Percentiles rank a stretch among this genome's conserved stretches.
These are phyloP conservation scores for Fusarium avenaceum DNA, from an alignment of 2,329 filamentous ascomycete genomes.

Conservation along the genomic window DNA sequence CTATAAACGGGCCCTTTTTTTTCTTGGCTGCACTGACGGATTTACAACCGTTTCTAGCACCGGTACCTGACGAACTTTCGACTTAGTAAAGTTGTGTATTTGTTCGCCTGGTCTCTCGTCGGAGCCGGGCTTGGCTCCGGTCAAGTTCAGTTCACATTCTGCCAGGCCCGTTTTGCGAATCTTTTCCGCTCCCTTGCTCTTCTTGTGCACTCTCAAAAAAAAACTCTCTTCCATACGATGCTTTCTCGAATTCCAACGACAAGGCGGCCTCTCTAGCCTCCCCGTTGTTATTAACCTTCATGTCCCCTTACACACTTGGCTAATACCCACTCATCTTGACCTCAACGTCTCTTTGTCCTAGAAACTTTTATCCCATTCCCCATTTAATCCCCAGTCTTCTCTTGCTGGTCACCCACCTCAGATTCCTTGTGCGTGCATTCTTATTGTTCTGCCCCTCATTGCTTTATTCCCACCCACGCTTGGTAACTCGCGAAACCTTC, in stretches of 20 bases:
- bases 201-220: slow-evolving; percentile 45
- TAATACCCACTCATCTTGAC: slow-evolving; percentile 31
- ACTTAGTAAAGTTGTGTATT: slow-evolving; percentile 45
- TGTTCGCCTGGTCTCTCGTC: slow-evolving; percentile 48
- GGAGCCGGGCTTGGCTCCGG: slow-evolving; percentile 51
- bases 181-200: slow-evolving; percentile 48
- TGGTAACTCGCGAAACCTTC: slow-evolving; percentile 31
- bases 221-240: slow-evolving; percentile 47
- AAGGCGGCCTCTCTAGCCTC: slow-evolving; percentile 42
- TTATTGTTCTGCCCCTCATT: slow-evolving; percentile 38
- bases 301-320: slow-evolving; percentile 26
- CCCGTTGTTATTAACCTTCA: slow-evolving; percentile 34
- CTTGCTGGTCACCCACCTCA: slow-evolving; percentile 31
- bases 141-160: slow-evolving; percentile 49
- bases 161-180: slow-evolving; percentile 50
- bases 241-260: slow-evolving; percentile 37
- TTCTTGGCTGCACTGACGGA: slow-evolving; percentile 35
- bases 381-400: slow-evolving; percentile 39
- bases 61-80: slow-evolving; percentile 40
- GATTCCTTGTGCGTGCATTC: slow-evolving; percentile 35
- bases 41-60: slow-evolving; percentile 42
- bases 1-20: slow-evolving; percentile 22
- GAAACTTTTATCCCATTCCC: slow-evolving; percentile 37
- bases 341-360: slow-evolving; percentile 26
- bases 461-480: slow-evolving; percentile 39